Base-by-base conservation (phyloP, 441 rosid species). In the Pelargonium australe region DNA sequence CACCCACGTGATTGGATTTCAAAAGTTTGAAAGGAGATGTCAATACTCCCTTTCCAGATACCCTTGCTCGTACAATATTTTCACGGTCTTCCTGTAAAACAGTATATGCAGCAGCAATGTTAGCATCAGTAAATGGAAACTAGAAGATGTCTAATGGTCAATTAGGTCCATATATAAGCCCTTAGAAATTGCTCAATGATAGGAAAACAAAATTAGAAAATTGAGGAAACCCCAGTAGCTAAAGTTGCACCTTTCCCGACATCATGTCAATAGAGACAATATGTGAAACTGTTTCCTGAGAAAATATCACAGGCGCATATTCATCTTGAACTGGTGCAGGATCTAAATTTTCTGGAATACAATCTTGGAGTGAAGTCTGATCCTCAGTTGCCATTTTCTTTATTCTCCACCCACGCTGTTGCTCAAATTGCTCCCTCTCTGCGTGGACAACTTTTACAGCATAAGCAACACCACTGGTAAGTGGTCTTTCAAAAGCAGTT, bases 401-500 rank as follows among this genome's bases (percentile, higher is more conserved):
- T 73, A 95, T 92, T 31, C 78, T 79, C 94, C 95, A 89, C 43
- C 85, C 85, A 68, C 83, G 92, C 75, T 71, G 80, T 76, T 84
- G 86, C 83, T 95, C 99, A 80, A 95, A 92, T 31, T 84, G 84
- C 75, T 84, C 86, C 77, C 98, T 95, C 75, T 85, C 85, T 10
- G 89, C 85, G 75, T 95, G 96, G 75, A 75, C 76, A 75, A 95
- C 97, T 89, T 87, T 95, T 80, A 90, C 75, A 78, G 99, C 99
- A 83, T 95, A 95, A 44, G 99, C 96, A 76, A 95, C 99, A 47
- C 99, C 98, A 77, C 99, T 95, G 0, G 99, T 95, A 71, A 95
- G 92, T 20, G 99, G 99, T 80, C 99, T 90, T 79, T 95, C 99
- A 74, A 95, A 95, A 81, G 85, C 81, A 20, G 99, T 95, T 82